Evolutionary conservation across 106 monocot species (phyloP).

Genomic region (Gastrodia elata): DNA sequence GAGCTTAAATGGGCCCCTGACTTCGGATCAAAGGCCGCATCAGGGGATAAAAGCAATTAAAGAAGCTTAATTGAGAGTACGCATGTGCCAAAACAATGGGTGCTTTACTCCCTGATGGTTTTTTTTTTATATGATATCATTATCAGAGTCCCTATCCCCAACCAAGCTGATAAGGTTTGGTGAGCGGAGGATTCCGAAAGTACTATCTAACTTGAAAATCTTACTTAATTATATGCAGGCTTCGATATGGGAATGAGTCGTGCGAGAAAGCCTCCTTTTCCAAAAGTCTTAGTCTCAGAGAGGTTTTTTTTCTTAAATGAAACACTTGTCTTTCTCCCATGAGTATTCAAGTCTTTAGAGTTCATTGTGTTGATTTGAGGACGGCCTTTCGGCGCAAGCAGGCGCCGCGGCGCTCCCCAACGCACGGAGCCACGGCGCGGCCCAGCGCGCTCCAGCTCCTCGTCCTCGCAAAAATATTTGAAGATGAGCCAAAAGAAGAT

Average conservation of each 20-base stretch:
- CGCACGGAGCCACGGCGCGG: too few species aligned
- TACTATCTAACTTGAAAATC: background rate
- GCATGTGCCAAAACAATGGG: background rate
- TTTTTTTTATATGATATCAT: background rate
- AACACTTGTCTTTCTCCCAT: too few species aligned
- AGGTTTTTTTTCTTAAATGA: too few species aligned
- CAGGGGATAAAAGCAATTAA: background rate
- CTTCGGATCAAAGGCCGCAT: background rate
- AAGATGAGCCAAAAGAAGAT: too few species aligned
- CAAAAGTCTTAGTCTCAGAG: background rate
- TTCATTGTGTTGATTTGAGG: too few species aligned
- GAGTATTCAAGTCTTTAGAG: too few species aligned
- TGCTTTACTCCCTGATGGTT: background rate
- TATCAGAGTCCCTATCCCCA: background rate
- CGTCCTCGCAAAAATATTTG: too few species aligned
- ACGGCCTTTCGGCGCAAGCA: background rate
- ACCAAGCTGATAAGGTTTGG: constrained; percentile 1
- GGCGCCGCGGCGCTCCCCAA: too few species aligned
- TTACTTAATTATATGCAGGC: background rate
- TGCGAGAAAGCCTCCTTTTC: background rate
- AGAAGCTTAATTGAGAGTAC: background rate
- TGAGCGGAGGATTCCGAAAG: background rate
- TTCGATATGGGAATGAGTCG: background rate
- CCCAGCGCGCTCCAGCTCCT: too few species aligned
- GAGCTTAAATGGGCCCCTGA: background rate